Evolutionary conservation across 2,329 filamentous ascomycete genomes (phyloP).

Genomic region (Paramyrothecium roridum): DNA sequence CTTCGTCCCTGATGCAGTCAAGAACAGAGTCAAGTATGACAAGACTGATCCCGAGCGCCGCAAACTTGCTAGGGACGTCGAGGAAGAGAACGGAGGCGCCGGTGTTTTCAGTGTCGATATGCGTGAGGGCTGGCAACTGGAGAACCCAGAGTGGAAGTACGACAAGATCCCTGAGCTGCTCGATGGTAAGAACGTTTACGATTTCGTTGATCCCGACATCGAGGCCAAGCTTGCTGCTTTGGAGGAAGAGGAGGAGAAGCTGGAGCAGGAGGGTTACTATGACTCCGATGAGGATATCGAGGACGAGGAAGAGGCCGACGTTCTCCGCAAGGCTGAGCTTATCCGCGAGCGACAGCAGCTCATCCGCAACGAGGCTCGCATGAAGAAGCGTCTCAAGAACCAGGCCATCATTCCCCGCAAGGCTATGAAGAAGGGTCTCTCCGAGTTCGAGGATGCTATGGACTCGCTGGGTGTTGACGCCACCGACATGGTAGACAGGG

Average conservation of each 20-base stretch:
- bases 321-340: conserved; percentile 86
- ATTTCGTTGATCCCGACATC: conserved; percentile 96
- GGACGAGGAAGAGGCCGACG: conserved; percentile 84
- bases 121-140: conserved; percentile 82
- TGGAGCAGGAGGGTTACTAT: conserved; percentile 91
- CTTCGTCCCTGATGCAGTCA: conserved; percentile 83
- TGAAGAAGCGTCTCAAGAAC: conserved; percentile 98
- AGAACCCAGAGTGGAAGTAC: conserved; percentile 89
- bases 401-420: conserved; percentile 87
- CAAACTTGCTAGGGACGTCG: conserved; percentile 78
- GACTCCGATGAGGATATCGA: conserved; percentile 80
- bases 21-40: conserved; percentile 83
- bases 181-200: conserved; percentile 95
- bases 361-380: conserved; percentile 90
- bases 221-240: conserved; percentile 87
- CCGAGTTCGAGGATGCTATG: conserved; percentile 82
- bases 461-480: conserved; percentile 85
- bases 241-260: conserved; percentile 91
- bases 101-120: conserved; percentile 96
- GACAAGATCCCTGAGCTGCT: conserved; percentile 93
- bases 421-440: conserved; percentile 74
- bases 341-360: conserved; percentile 93
- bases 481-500: conserved; percentile 68
- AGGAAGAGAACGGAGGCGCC: conserved; percentile 88
- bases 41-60: conserved; percentile 82